Percentiles rank a stretch among this genome's conserved stretches.
Conservation (phyloP, 2,329 filamentous ascomycete species). For the Epicoccum sorghinum region DNA sequence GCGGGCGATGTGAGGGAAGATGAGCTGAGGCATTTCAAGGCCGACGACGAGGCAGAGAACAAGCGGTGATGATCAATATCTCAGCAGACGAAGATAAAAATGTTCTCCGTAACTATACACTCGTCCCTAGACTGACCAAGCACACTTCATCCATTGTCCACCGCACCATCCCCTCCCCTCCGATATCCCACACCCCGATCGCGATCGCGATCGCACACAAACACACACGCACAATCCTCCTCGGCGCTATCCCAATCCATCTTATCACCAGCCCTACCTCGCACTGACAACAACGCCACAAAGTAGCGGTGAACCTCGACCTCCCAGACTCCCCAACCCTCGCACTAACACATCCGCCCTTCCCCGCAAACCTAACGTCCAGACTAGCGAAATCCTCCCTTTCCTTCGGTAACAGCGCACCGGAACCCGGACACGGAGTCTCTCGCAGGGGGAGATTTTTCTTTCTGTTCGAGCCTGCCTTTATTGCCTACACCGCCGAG, state of each 20-base stretch:
- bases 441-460: too few relatives aligned
- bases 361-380: neutral
- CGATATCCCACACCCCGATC: neutral
- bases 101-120: neutral
- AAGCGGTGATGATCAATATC: neutral
- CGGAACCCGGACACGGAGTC: too few relatives aligned
- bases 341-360: neutral
- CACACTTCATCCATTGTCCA: neutral
- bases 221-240: neutral
- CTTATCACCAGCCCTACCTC: slow-evolving; percentile 1
- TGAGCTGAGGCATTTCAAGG: slow-evolving; percentile 16
- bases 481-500: too few relatives aligned
- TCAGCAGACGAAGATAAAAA: neutral
- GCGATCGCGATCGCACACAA: neutral
- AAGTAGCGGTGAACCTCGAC: slow-evolving; percentile 1
- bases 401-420: too few relatives aligned
- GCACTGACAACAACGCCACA: neutral
- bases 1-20: slow-evolving; percentile 23
- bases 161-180: neutral
- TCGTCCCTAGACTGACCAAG: too few relatives aligned
- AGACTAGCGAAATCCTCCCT: neutral
- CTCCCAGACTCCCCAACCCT: neutral
- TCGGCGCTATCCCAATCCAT: neutral
- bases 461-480: too few relatives aligned
- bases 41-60: slow-evolving; percentile 6